Evolutionary conservation across 129 eudicot genomes (phyloP), one percentile per base, ranked within the genome.

Genomic region (Centaurea solstitialis): DNA sequence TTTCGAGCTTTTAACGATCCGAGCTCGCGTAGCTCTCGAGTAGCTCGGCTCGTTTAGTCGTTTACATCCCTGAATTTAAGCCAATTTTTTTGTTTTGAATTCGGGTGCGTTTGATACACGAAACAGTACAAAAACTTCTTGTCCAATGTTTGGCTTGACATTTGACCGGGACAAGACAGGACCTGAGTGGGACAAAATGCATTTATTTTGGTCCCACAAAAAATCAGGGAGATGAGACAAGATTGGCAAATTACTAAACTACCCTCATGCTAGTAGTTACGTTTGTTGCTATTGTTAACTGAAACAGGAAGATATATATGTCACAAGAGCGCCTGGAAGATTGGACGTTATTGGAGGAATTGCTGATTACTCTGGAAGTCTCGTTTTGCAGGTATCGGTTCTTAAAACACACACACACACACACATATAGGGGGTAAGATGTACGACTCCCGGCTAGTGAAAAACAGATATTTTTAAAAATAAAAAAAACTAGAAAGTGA

Each of bases 261-360:
- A 57, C 22, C 65, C 30, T 43, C 37, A n/a, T n/a, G n/a, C n/a
- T n/a, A n/a, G 13, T 47, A 74, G 64, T 76, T 82, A 53, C 81
- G 35, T 41, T 24, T 74, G 69, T 15, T 77, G 17, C 68, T 28
- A 45, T 83, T 71, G 33, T 70, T 69, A 39, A 59, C 33, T 65
- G 28, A 41, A 71, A 47, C 84, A 93, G 99, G 99, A 95, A 86
- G 98, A 95, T 79, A 89, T 95, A 59, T 89, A 85, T 73, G 99
- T 95, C 84, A 88, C 99, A 81, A 86, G 99, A 87, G 99, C 99
- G 78, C 99, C 99, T 28, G 99, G 99, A 89, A 88, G 99, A 88
- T 68, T 95, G 84, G 99, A 95, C 82, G 99, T 95, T 22, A 88
- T 95, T 87, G 99, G 99, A 68, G 99, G 99, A 79, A 95, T 95